Percentiles rank a stretch among this genome's conserved stretches.
Conservation (phyloP, 768 basidiomycete genomes). For the Leccinum olivaceopallidum region DNA sequence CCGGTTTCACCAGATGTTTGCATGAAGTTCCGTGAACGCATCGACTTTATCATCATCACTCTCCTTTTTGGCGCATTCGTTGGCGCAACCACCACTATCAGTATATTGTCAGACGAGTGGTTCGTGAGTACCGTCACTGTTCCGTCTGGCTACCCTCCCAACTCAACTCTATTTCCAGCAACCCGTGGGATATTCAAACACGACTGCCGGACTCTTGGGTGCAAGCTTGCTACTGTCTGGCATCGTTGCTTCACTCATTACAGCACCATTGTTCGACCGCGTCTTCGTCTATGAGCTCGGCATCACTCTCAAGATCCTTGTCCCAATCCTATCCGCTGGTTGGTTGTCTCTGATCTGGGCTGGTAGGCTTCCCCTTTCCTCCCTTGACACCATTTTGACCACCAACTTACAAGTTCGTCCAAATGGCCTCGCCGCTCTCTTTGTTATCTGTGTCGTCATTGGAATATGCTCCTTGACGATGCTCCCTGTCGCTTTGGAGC, state of each 20-base stretch:
- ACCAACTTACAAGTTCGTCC: constrained; percentile 49
- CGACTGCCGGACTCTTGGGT: constrained; percentile 69
- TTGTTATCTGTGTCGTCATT: constrained; percentile 65
- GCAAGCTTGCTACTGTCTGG: constrained; percentile 69
- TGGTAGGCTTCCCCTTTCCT: constrained; percentile 41
- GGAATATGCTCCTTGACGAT: constrained; percentile 67
- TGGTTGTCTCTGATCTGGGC: constrained; percentile 86
- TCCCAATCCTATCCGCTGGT: constrained; percentile 57
- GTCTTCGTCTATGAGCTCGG: constrained; percentile 77
- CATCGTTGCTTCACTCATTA: constrained; percentile 63
- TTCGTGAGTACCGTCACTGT: constrained; percentile 46
- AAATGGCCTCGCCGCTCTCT: constrained; percentile 59
- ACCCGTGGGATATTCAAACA: constrained; percentile 70
- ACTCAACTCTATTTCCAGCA: constrained; percentile 39
- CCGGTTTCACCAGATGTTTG: constrained; percentile 40
- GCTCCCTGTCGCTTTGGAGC: constrained; percentile 75
- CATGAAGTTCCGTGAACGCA: constrained; percentile 66
- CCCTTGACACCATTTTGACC: background rate
- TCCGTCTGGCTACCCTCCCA: background rate
- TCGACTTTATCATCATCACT: constrained; percentile 66
- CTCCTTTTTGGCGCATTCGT: constrained; percentile 65
- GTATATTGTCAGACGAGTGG: constrained; percentile 65
- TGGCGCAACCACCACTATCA: constrained; percentile 64
- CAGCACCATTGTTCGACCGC: constrained; percentile 78
- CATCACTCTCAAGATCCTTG: constrained; percentile 54